A percentile compares a stretch with the other conserved stretches of the same genome.
Conservation (phyloP, 768 basidiomycete genomes). For the Aureoboletus auriporus region DNA sequence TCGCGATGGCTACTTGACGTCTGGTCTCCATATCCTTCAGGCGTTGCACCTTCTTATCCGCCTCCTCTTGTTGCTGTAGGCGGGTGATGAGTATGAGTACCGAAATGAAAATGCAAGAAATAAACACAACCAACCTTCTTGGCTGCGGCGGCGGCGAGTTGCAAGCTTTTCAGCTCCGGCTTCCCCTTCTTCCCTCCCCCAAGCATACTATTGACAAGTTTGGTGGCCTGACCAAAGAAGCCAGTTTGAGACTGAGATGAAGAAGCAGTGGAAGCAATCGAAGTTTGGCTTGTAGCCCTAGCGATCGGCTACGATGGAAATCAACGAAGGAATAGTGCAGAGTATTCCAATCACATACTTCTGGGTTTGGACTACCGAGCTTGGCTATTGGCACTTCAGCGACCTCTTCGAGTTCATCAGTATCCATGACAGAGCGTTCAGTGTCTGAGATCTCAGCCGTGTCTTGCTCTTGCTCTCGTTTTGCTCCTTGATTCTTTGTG, state of each 20-base stretch:
- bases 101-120: neutral
- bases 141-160: conserved; percentile 76
- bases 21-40: conserved; percentile 81
- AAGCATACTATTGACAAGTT: conserved; percentile 61
- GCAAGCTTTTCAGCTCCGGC: conserved; percentile 76
- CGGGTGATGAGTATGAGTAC: conserved; percentile 5
- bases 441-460: conserved; percentile 33
- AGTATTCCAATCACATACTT: conserved; percentile 34
- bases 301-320: conserved; percentile 10
- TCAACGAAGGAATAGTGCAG: conserved; percentile 6
- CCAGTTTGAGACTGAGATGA: conserved; percentile 47
- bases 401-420: conserved; percentile 37
- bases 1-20: conserved; percentile 63
- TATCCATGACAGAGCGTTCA: conserved; percentile 29
- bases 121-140: conserved; percentile 65
- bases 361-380: conserved; percentile 30
- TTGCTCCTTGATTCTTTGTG: conserved; percentile 7
- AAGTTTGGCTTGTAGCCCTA: conserved; percentile 53
- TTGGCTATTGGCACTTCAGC: conserved; percentile 36
- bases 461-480: conserved; percentile 14
- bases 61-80: conserved; percentile 81
- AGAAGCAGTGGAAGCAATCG: conserved; percentile 42
- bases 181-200: conserved; percentile 69
- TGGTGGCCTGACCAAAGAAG: conserved; percentile 68
- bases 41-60: conserved; percentile 70